Evolutionary conservation across 2,329 filamentous ascomycete genomes (phyloP).

Genomic region (Colletotrichum sp.): DNA sequence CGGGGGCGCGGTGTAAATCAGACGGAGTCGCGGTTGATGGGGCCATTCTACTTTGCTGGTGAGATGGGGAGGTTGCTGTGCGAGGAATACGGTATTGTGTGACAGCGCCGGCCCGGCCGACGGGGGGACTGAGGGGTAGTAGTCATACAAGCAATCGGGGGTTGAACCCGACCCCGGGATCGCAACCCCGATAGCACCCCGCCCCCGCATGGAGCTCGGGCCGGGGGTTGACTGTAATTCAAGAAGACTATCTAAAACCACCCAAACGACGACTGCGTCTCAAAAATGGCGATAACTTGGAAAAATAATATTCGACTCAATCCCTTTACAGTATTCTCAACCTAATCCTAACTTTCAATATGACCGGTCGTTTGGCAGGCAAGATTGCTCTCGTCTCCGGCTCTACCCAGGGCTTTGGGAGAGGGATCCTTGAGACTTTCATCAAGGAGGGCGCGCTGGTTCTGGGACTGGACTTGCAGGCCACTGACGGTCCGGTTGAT

Average conservation of each 20-base stretch:
- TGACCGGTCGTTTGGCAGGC: not conserved
- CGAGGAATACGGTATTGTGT: not conserved
- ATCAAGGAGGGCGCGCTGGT: not conserved
- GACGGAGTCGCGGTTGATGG: conserved; percentile 23
- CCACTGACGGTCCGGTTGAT: not conserved
- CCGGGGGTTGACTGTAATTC: not conserved
- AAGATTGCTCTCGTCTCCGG: not conserved
- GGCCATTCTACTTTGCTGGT: conserved; percentile 16
- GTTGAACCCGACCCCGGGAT: not conserved
- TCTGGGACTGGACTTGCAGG: not conserved
- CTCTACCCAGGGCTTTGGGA: not conserved
- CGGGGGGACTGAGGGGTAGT: not conserved
- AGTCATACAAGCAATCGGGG: not conserved
- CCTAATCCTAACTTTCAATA: not conserved
- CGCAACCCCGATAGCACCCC: not conserved
- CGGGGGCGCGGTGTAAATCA: conserved; percentile 21
- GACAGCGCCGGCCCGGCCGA: not conserved
- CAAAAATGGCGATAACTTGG: not conserved
- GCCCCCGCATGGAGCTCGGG: not conserved
- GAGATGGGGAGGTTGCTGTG: not conserved
- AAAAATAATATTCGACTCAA: not conserved
- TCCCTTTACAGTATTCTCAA: not conserved
- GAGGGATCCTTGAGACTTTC: not conserved
- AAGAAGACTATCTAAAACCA: not conserved
- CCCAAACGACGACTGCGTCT: not conserved